Evolutionary conservation across 225 moss, liverwort and hornwort genomes (phyloP).

Genomic region (Antitrichia curtipendula): DNA sequence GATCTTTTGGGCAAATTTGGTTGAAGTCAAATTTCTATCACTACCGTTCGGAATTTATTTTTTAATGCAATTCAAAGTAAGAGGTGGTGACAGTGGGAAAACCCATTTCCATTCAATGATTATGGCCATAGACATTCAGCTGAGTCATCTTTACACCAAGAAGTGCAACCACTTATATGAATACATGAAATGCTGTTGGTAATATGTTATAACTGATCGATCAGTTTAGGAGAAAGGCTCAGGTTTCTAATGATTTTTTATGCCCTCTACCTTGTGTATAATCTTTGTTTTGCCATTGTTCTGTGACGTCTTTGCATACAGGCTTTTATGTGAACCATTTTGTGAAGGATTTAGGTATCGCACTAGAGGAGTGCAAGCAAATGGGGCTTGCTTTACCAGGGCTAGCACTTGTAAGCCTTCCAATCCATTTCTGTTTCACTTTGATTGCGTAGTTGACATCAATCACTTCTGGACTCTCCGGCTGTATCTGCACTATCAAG

Average conservation of each 20-base stretch:
- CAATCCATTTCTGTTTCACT: neutral
- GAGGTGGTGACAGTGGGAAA: neutral
- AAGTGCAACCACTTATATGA: neutral
- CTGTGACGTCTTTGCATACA: slow-evolving; percentile 15
- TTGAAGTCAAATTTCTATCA: neutral
- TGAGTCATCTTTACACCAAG: neutral
- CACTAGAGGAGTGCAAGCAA: slow-evolving; percentile 74
- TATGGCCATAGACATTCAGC: neutral
- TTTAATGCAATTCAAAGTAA: neutral
- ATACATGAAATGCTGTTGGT: neutral
- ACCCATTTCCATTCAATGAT: neutral
- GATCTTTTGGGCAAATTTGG: neutral
- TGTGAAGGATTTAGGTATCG: slow-evolving; percentile 92
- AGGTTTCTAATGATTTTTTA: neutral
- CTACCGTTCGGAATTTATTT: neutral
- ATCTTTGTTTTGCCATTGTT: neutral
- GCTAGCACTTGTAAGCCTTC: slow-evolving; percentile 61
- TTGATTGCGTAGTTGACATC: neutral
- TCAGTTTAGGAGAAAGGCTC: neutral
- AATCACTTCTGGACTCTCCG: neutral
- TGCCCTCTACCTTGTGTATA: neutral
- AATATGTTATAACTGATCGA: neutral
- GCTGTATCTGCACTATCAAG: neutral
- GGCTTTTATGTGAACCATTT: slow-evolving; percentile 91
- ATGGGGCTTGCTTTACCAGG: slow-evolving; percentile 88